Base-by-base conservation (phyloP, 495 filamentous ascomycete genomes). In the Trichoderma erinaceum region DNA sequence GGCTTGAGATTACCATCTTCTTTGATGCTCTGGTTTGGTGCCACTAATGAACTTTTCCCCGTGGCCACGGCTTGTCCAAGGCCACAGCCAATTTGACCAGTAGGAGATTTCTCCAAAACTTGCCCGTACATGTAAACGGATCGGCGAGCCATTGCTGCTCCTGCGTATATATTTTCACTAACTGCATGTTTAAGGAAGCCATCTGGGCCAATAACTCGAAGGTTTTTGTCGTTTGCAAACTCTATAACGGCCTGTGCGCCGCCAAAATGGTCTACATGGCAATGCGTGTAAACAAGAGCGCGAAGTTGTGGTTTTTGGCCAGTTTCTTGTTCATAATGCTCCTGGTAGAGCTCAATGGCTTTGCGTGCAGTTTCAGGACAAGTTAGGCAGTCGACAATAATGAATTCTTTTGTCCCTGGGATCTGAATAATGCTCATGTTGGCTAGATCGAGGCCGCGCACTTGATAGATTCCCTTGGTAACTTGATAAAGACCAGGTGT, bases 401-500 rank as follows among this genome's bases (percentile, higher is more conserved):
- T 66, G 63, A 71, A 61, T 29, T 68, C 64, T 23, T 65, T 64
- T 27, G 64, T 43, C 3, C n/a, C n/a, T 3, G 48, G 48, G 1
- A 58, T 58, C 35, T 71, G 68, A 1, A 71, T 64, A 41, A 71
- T 66, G 18, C 63, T 71, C 58, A 71, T 71, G 43, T 70, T 70
- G 38, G 70, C 69, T n/a, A 71, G 27, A 29, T 71, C 70, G 29
- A 67, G 44, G 3, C 43, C 65, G 7, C 43, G 65, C 1, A 67
- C 43, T 41, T 67, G 65, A 41, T 67, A 67, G 11, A 67, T 52
- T 7, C 65, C 65, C 0, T 46, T 23, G 11, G 29, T 52, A 23
- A 67, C 27, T 3, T 27, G 15, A 50, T 67, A 67, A 2, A 67
- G 65, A 2, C 65, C 65, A 2, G 48, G 8, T 18, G 4, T 3